These are phyloP conservation scores for Petunia hybrid DNA, from an alignment of 305 asterid genomes.

Conservation along the genomic window DNA sequence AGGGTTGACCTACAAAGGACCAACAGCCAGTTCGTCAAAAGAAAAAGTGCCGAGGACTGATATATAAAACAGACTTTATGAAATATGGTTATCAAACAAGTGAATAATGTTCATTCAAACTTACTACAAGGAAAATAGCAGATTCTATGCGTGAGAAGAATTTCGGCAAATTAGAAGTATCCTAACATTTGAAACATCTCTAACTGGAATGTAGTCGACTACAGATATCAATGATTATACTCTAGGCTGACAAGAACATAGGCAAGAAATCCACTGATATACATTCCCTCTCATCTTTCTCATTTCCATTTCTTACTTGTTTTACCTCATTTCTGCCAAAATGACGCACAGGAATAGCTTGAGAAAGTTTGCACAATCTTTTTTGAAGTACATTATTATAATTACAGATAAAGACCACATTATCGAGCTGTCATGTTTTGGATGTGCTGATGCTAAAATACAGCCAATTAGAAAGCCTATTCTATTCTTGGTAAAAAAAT, in stretches of 20 bases:
- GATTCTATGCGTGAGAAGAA: not conserved
- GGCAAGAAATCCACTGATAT: not conserved
- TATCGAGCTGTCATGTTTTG: not conserved
- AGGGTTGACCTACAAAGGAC: slow-evolving; percentile 9
- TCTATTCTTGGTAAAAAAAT: not conserved
- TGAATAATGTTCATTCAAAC: not conserved
- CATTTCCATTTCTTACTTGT: not conserved
- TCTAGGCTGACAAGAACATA: slow-evolving; percentile 25
- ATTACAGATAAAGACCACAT: not conserved
- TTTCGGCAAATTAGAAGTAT: not conserved
- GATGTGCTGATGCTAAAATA: not conserved
- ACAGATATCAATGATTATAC: not conserved
- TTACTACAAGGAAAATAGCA: slow-evolving; percentile 11
- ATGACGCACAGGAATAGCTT: slow-evolving; percentile 10
- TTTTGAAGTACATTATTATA: not conserved
- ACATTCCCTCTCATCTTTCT: not conserved
- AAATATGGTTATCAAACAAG: not conserved
- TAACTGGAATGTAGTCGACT: not conserved
- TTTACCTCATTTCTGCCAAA: slow-evolving; percentile 18
- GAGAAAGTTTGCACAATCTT: slow-evolving; percentile 10
- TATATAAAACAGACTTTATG: not conserved
- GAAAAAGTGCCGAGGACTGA: not conserved
- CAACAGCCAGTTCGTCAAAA: not conserved
- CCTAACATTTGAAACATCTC: slow-evolving; percentile 1
- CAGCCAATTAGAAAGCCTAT: too few relatives aligned